Base-by-base conservation (phyloP, 1,139 yeast species). In the Candida neerlandica region DNA sequence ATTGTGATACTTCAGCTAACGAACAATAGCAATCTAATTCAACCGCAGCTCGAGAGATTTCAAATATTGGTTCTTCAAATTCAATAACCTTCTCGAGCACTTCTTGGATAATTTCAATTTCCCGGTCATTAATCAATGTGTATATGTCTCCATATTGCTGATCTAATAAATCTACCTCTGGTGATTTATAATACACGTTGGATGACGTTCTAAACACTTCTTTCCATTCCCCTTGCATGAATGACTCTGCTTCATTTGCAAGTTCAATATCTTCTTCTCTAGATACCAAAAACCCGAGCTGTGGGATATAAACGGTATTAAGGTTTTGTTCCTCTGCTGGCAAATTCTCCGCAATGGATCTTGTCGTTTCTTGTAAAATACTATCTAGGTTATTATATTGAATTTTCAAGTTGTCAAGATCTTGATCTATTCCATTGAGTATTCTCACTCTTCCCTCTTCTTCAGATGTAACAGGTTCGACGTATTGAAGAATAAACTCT, bases 281-380 rank as follows among this genome's bases (percentile, higher is more conserved):
- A 0, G 69, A 60, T 1, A 73, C 58, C 41, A 77, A 57, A 49
- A 69, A 78, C 0, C 81, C 82, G 29, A 78, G 51, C 47, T 75
- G 79, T 6, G 79, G 79, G 23, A 77, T 71, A 51, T 77, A 77
- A 2, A 72, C 68, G 1, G 70, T 70, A 50, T 71, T 73, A 4
- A 72, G 49, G 2, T 46, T 43, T 11, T 54, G 47, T 5, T 40
- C 33, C 4, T 12, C 11, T 2, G 5, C 1, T 57, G 60, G 60
- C 1, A 61, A 41, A 53, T 53, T 2, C 23, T 46, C 46, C 0
- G 56, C 45, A 5, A 63, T 48, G 1, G 55, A 51, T 16, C 55
- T 37, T 0, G 48, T 44, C 18, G 47, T 43, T 10, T 45, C 39
- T 41, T 53, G 50, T 18, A 76, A 55, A 2, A 66, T 56, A 1